Conservation (phyloP, 306 rosid species). For the Vigna nakashimae region DNA sequence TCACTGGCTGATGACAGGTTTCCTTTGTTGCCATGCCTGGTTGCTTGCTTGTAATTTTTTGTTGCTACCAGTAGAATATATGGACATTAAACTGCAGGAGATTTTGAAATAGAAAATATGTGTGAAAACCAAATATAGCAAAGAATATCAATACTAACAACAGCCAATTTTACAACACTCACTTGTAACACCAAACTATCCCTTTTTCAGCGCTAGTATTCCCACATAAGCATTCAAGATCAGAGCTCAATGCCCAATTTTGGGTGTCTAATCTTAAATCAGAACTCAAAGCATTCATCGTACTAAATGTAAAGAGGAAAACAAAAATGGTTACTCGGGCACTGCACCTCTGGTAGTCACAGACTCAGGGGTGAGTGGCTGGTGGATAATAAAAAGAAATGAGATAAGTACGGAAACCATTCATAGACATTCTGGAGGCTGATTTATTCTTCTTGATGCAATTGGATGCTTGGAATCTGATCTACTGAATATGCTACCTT, state of each 20-base stretch:
- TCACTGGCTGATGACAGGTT: constrained; percentile 6
- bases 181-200: background rate
- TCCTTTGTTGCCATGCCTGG: constrained; percentile 25
- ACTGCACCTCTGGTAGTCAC: background rate
- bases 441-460: constrained; percentile 26
- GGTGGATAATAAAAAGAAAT: background rate
- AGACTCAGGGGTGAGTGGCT: background rate
- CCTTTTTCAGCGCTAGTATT: background rate
- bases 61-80: constrained; percentile 12
- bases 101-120: constrained; percentile 17
- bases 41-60: constrained; percentile 1
- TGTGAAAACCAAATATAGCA: constrained; percentile 5
- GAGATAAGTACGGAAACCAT: constrained; percentile 18
- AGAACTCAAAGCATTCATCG: constrained; percentile 9
- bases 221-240: constrained; percentile 2
- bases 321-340: background rate
- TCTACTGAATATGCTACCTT: constrained; percentile 23
- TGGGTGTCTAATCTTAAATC: constrained; percentile 18
- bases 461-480: constrained; percentile 2
- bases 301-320: background rate
- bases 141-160: background rate
- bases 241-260: background rate
- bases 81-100: constrained; percentile 22
- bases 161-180: constrained; percentile 28
- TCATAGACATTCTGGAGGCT: background rate